A percentile compares a stretch with the other conserved stretches of the same genome.
Conservation (phyloP, 257 asterid species). For the Fraxinus excelsior region DNA sequence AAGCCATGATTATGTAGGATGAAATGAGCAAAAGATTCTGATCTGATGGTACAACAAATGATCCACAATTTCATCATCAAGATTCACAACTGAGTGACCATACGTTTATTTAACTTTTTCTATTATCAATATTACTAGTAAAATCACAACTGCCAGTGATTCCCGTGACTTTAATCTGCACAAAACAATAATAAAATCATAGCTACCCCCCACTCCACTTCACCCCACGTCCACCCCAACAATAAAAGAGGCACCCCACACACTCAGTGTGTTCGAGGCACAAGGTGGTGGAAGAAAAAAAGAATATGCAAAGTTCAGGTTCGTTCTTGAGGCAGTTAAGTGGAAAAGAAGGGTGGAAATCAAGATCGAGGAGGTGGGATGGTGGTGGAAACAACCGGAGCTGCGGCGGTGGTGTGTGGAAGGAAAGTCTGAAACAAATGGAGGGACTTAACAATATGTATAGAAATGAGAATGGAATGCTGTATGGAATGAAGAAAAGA, state of each 20-base stretch:
- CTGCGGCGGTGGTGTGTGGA: slow-evolving; percentile 10
- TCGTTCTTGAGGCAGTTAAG: slow-evolving; percentile 79
- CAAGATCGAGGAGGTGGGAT: slow-evolving; percentile 68
- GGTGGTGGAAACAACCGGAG: slow-evolving; percentile 11
- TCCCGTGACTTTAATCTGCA: slow-evolving; percentile 54
- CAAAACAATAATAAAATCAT: slow-evolving; percentile 20
- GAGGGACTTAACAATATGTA: too few relatives aligned
- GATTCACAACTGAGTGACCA: slow-evolving; percentile 9
- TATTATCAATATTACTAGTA: slow-evolving; percentile 20
- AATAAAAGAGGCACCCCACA: neutral
- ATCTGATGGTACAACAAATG: slow-evolving; percentile 36
- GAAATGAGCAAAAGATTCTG: slow-evolving; percentile 37
- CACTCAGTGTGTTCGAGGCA: neutral
- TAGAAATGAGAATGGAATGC: too few relatives aligned
- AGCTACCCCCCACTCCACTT: slow-evolving; percentile 17
- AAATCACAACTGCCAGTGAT: slow-evolving; percentile 38
- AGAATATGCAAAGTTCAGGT: slow-evolving; percentile 56
- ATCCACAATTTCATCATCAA: slow-evolving; percentile 46
- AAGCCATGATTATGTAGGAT: neutral
- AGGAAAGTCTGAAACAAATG: neutral
- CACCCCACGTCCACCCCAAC: neutral
- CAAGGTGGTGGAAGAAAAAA: neutral
- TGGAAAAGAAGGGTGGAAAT: slow-evolving; percentile 58
- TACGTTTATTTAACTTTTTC: slow-evolving; percentile 31
- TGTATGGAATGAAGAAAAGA: slow-evolving; percentile 45